Base-by-base conservation (phyloP, 148 eudicot genomes). In the Camellia sinensis region DNA sequence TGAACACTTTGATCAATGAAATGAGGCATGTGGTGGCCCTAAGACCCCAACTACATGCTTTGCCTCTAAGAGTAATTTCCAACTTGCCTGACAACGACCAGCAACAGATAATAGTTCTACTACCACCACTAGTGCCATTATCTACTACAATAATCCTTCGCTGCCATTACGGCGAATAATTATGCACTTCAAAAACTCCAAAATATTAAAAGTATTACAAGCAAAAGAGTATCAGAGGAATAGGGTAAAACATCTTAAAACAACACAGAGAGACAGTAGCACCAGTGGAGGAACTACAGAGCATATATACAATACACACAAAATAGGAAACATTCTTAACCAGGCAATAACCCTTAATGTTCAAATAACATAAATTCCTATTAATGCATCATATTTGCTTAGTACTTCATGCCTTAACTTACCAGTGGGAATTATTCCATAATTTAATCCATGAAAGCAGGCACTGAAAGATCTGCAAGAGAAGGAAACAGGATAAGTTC, bases 401-500 rank as follows among this genome's bases (percentile, higher is more conserved):
- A 37, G 46, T 52, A 22, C 44, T 77, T 17, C 60, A 37, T 48
- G 21, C 41, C 79, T 13, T 29, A 37, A 77, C 9, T 22, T 48
- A n/a, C 29, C 59, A 46, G 21, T 22, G 56, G 70, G 40, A 66
- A 11, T 77, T 77, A 66, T 77, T 77, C 13, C 46, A 66, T 29
- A 48, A 13, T 19, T 21, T 43, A 22, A 29, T 64, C 61, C 71
- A 15, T 1, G 14, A 40, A 77, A 64, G 71, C 46, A 48, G 29
- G 29, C 71, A 15, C 48, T 9, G 60, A 48, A 37, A 64, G 19
- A 18, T 21, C 80, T 77, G 80, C 62, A 50, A 65, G 46, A 13
- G 41, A 66, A 52, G 72, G 9, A 66, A 50, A 77, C 1, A 3
- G 2, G 5, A 21, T 19, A 77, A 62, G 57, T 76, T 64, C 44